Evolutionary conservation across 352 stramenopile genomes (phyloP).

Genomic region (Aphanomyces euteiches): DNA sequence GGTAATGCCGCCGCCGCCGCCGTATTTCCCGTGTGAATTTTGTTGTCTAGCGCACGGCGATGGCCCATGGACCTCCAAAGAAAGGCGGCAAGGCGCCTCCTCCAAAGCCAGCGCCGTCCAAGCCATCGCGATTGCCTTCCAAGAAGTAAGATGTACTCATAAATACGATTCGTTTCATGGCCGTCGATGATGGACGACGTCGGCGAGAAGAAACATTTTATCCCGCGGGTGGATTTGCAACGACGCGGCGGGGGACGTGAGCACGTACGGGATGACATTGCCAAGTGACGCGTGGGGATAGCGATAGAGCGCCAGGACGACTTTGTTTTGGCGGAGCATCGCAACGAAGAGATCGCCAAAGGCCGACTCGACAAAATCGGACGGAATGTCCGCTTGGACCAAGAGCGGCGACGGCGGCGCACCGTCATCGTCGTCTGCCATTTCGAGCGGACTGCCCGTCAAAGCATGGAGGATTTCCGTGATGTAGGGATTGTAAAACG

Average conservation of each 20-base stretch:
- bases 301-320: conserved; percentile 52
- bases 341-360: conserved; percentile 45
- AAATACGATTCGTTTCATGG: background rate
- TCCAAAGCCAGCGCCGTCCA: conserved; percentile 32
- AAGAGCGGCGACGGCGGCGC: conserved; percentile 37
- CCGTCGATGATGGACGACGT: background rate
- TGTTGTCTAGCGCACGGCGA: conserved; percentile 11
- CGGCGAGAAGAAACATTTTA: conserved; percentile 46
- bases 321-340: conserved; percentile 41
- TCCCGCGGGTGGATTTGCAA: conserved; percentile 48
- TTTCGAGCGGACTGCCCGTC: conserved; percentile 30
- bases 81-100: background rate
- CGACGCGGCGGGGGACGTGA: conserved; percentile 48
- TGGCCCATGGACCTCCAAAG: conserved; percentile 17
- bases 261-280: conserved; percentile 53
- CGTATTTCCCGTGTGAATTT: background rate
- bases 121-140: background rate
- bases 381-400: conserved; percentile 34
- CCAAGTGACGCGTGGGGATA: conserved; percentile 36
- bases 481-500: conserved; percentile 70
- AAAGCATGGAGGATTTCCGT: conserved; percentile 55
- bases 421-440: background rate
- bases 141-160: conserved; percentile 42
- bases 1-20: background rate
- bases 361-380: conserved; percentile 37